These are phyloP conservation scores for Termitomyces sp. DNA, from an alignment of 768 basidiomycete genomes.

Conservation along the genomic window DNA sequence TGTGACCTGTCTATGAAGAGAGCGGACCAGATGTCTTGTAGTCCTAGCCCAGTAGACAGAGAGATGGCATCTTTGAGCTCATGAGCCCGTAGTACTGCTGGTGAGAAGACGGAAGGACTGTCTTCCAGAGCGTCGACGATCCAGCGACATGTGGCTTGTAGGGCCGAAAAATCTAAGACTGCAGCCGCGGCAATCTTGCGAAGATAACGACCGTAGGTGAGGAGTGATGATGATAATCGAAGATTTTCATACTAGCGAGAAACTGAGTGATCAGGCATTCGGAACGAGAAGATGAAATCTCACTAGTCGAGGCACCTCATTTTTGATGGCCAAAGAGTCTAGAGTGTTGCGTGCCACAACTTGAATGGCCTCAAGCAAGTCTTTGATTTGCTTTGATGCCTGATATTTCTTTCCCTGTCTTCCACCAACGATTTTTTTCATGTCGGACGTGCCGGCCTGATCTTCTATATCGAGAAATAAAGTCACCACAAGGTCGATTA, in stretches of 20 bases:
- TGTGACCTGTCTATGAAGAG: slow-evolving; percentile 27
- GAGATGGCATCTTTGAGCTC: slow-evolving; percentile 45
- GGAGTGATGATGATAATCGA: slow-evolving; percentile 27
- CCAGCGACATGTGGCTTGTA: slow-evolving; percentile 54
- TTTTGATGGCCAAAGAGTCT: slow-evolving; percentile 4
- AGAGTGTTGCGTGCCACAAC: slow-evolving; percentile 8
- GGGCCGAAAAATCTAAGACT: slow-evolving; percentile 60
- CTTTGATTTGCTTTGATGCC: slow-evolving; percentile 9
- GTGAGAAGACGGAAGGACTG: slow-evolving; percentile 26
- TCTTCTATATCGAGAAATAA: slow-evolving; percentile 31
- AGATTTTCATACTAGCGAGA: slow-evolving; percentile 22
- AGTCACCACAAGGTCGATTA: slow-evolving; percentile 34
- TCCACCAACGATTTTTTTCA: slow-evolving; percentile 2
- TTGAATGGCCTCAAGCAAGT: slow-evolving; percentile 14
- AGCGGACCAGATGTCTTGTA: slow-evolving; percentile 66
- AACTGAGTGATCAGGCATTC: background rate
- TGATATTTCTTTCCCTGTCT: slow-evolving; percentile 12
- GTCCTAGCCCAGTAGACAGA: slow-evolving; percentile 65
- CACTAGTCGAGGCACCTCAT: slow-evolving; percentile 17
- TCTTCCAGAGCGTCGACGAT: slow-evolving; percentile 37
- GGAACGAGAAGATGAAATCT: slow-evolving; percentile 6
- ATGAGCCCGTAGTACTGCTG: slow-evolving; percentile 25
- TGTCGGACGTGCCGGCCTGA: background rate
- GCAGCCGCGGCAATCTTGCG: slow-evolving; percentile 30
- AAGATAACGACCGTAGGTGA: slow-evolving; percentile 37